These are phyloP conservation scores for Fraxinus paxiana DNA, from an alignment of 305 asterid species.

Conservation along the genomic window DNA sequence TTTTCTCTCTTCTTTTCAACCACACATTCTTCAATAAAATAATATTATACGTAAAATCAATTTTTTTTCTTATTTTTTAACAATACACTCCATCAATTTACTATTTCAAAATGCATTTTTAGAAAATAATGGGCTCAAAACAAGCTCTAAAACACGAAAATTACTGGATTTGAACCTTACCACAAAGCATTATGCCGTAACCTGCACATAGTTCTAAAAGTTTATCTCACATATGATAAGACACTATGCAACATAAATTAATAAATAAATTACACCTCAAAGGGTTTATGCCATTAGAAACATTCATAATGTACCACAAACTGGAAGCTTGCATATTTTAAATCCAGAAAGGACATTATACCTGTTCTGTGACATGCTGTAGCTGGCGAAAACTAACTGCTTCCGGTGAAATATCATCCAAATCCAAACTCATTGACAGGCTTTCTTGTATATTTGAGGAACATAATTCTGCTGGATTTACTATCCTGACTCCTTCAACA, in stretches of 20 bases:
- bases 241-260: background rate
- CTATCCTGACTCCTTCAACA: conserved; percentile 34
- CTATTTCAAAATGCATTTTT: background rate
- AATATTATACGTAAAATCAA: too few relatives aligned
- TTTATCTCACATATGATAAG: background rate
- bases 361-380: conserved; percentile 69
- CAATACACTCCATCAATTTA: background rate
- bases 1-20: too few relatives aligned
- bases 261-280: background rate
- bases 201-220: background rate
- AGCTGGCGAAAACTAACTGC: conserved; percentile 73
- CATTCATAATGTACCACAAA: background rate
- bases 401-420: conserved; percentile 57
- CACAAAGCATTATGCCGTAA: background rate
- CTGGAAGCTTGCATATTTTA: background rate
- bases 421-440: conserved; percentile 38
- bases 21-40: background rate
- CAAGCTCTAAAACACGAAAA: background rate
- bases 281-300: conserved; percentile 1
- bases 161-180: background rate
- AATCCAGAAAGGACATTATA: conserved; percentile 22
- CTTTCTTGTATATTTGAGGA: conserved; percentile 46
- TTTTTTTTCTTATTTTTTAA: too few relatives aligned
- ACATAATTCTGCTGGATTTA: conserved; percentile 36
- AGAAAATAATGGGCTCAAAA: background rate